These are phyloP conservation scores for Amaranthus palmeri DNA, from an alignment of 148 eudicot species.

Conservation along the genomic window DNA sequence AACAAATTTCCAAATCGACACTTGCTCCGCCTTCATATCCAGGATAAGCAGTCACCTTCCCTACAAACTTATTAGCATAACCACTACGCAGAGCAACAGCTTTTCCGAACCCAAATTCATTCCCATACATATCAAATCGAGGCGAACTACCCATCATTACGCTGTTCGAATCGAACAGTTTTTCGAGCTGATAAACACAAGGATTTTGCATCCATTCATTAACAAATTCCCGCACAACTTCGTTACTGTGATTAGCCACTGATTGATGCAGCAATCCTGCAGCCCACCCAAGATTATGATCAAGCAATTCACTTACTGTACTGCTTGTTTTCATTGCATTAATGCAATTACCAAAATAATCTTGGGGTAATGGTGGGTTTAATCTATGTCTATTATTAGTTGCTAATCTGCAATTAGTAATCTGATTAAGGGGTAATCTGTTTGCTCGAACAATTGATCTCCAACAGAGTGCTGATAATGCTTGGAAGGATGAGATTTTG, in stretches of 20 bases:
- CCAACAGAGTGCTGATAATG: conserved; percentile 38
- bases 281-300: conserved; percentile 20
- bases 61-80: conserved; percentile 20
- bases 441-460: conserved; percentile 28
- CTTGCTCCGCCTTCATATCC: conserved; percentile 32
- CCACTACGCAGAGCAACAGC: conserved; percentile 27
- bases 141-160: conserved; percentile 32
- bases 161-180: background rate
- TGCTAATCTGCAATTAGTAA: conserved; percentile 22
- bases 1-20: conserved; percentile 25
- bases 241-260: conserved; percentile 16
- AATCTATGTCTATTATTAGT: conserved; percentile 27
- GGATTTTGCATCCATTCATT: conserved; percentile 20
- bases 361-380: conserved; percentile 28
- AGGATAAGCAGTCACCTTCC: conserved; percentile 21
- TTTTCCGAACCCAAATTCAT: conserved; percentile 35
- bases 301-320: conserved; percentile 2
- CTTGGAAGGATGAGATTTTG: conserved; percentile 37
- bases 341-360: conserved; percentile 25
- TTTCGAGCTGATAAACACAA: background rate
- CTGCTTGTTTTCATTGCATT: conserved; percentile 7
- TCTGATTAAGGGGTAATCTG: conserved; percentile 4
- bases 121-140: conserved; percentile 31
- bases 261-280: conserved; percentile 20
- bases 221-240: background rate